These are phyloP conservation scores for Pseudogymnoascus verrucosus DNA, from an alignment of 2,329 filamentous ascomycete genomes.

Conservation along the genomic window DNA sequence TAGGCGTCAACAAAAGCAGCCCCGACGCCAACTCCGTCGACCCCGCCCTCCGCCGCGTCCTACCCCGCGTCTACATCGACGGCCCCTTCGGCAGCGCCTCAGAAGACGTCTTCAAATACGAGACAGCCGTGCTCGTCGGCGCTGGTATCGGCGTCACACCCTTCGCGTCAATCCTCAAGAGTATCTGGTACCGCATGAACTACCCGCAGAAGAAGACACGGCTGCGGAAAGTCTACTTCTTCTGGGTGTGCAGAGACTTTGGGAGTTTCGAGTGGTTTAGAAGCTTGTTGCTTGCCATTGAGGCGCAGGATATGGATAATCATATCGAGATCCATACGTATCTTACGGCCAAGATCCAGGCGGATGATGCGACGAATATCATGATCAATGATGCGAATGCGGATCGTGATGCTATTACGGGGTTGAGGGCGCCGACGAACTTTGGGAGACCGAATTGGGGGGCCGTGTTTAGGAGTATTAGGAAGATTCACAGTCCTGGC, in stretches of 20 bases:
- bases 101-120: constrained; percentile 85
- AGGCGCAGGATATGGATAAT: constrained; percentile 75
- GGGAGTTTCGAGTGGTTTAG: constrained; percentile 87
- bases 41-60: constrained; percentile 61
- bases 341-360: constrained; percentile 78
- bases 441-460: constrained; percentile 86
- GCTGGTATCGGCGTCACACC: constrained; percentile 82
- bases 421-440: constrained; percentile 73
- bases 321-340: constrained; percentile 87
- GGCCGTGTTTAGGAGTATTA: constrained; percentile 77
- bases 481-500: constrained; percentile 66
- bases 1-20: constrained; percentile 55
- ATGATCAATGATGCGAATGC: constrained; percentile 87
- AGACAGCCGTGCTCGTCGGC: constrained; percentile 69
- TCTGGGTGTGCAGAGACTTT: constrained; percentile 87
- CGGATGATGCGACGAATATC: constrained; percentile 80
- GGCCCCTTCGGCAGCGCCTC: constrained; percentile 81
- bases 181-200: constrained; percentile 90
- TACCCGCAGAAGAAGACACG: constrained; percentile 73
- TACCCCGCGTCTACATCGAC: constrained; percentile 75
- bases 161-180: constrained; percentile 80
- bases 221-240: constrained; percentile 82
- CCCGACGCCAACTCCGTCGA: constrained; percentile 47
- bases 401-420: constrained; percentile 77
- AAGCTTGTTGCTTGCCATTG: constrained; percentile 73